Evolutionary conservation across 2,329 filamentous ascomycete species (phyloP).

Genomic region (Colletotrichum destructivum): DNA sequence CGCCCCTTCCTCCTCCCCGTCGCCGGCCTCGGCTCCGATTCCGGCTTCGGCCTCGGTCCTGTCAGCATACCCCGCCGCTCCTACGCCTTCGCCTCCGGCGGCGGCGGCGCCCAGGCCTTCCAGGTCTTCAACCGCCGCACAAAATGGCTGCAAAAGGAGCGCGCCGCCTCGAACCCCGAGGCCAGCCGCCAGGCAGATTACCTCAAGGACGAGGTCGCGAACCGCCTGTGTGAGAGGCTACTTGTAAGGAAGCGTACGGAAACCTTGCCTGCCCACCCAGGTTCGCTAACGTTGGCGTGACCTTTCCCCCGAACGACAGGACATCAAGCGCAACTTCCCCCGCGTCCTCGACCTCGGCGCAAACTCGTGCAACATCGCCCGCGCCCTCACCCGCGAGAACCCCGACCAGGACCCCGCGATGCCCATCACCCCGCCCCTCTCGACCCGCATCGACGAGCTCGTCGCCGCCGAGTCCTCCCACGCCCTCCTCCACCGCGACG

Average conservation of each 20-base stretch:
- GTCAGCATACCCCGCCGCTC: conserved; percentile 57
- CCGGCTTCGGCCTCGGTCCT: conserved; percentile 12
- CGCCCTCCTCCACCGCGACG: conserved; percentile 85
- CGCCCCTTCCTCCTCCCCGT: conserved; percentile 14
- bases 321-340: conserved; percentile 91
- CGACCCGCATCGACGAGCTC: conserved; percentile 80
- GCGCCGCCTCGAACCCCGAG: conserved; percentile 80
- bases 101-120: conserved; percentile 82
- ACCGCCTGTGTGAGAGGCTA: conserved; percentile 86
- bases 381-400: conserved; percentile 80
- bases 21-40: neutral
- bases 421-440: conserved; percentile 76
- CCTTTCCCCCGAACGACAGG: conserved; percentile 63
- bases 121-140: conserved; percentile 92
- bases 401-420: conserved; percentile 72
- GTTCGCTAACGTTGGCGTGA: too few relatives aligned
- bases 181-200: conserved; percentile 89
- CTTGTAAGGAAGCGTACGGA: conserved; percentile 66
- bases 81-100: conserved; percentile 85
- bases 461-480: conserved; percentile 87
- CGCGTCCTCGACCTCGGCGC: conserved; percentile 92
- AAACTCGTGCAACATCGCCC: conserved; percentile 94
- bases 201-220: conserved; percentile 91
- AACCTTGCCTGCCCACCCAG: too few relatives aligned
- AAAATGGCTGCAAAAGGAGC: conserved; percentile 94